phyloP scores from a whole-genome alignment of 2,329 filamentous ascomycete species.

The Talaromyces rugulosus region DNA sequence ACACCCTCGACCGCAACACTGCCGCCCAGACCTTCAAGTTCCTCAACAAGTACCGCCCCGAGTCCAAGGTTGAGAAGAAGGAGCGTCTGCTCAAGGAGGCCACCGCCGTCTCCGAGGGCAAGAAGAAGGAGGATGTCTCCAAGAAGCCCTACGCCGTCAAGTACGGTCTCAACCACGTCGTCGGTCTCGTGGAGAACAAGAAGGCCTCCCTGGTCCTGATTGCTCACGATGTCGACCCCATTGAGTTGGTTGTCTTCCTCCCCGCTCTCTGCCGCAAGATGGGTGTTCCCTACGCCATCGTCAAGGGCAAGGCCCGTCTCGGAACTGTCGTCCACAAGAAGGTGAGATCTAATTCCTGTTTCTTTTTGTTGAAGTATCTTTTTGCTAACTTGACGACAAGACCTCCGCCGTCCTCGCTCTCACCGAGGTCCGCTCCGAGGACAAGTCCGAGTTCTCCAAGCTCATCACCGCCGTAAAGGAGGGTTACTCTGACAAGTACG shows the following conservation, averaged over 20 bases:
- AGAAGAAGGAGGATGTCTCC: constrained; percentile 99
- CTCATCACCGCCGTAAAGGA: constrained; percentile 96
- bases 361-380: background rate
- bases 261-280: constrained; percentile 99
- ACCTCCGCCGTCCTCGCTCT: constrained; percentile 93
- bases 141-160: constrained; percentile 99
- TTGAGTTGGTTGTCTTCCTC: constrained; percentile 98
- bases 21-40: constrained; percentile 98
- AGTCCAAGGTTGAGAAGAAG: constrained; percentile 99
- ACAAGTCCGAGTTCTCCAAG: constrained; percentile 98
- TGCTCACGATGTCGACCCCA: constrained; percentile 98
- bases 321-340: constrained; percentile 99
- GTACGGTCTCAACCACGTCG: constrained; percentile 99
- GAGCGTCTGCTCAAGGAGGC: constrained; percentile 98
- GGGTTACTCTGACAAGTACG: constrained; percentile 93
- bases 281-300: constrained; percentile 97
- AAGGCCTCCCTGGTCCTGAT: constrained; percentile 98
- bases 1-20: constrained; percentile 93
- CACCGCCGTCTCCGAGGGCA: constrained; percentile 94
- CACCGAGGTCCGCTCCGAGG: constrained; percentile 95
- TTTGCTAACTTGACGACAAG: constrained; percentile 39
- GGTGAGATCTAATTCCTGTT: constrained; percentile 46
- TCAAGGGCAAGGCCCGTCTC: constrained; percentile 99
- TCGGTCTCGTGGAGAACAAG: constrained; percentile 98
- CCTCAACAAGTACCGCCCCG: constrained; percentile 99